Evolutionary conservation across 2,329 filamentous ascomycete species (phyloP), one percentile per base, ranked within the genome.

Genomic region (Ceratocystis ficicola): DNA sequence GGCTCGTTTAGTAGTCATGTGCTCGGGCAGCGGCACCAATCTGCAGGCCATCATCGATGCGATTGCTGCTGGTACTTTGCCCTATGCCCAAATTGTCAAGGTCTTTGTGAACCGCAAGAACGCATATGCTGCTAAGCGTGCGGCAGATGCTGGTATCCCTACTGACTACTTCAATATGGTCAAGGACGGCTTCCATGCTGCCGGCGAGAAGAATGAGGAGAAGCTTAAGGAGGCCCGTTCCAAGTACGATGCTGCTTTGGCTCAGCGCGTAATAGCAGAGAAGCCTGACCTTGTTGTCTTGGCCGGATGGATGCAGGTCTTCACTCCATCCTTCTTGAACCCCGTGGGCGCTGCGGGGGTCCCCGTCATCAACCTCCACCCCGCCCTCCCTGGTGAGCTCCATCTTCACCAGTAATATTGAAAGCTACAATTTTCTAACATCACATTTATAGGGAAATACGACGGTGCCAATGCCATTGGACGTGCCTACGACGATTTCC

Each of bases 251-350:
- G 82, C 84, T 15, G 88, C 89, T 55, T 78, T 95, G 69, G 88
- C 89, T 0, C 75, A 80, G 52, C 79, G 86, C 68, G 81, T 95
- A 64, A 77, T 93, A 28, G 68, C 70, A 2, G 82, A 87, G 69
- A 75, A 75, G 66, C 90, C 90, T 0, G 83, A 92, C 65, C 75
- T 95, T 65, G 84, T 95, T 62, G 86, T 94, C 7, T 88, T 91
- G 70, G 86, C 89, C 2, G 90, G 91, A 1, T 95, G 89, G 82
- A 95, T 95, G 90, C 86, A 94, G 73, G 86, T 95, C 66, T 82
- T 95, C 62, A 86, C 85, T 0, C 78, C 79, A 1, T 77, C 79
- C 1, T 94, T 95, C 73, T 77, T 95, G 61, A 79, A 81, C 7
- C 88, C 89, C 1, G 73, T 95, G 6, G 80, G 83, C 44, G 76